A percentile compares a stretch with the other conserved stretches of the same genome.
phyloP scores from a whole-genome alignment of 805 yeast species.

The Metschnikowia drakensbergensis region DNA sequence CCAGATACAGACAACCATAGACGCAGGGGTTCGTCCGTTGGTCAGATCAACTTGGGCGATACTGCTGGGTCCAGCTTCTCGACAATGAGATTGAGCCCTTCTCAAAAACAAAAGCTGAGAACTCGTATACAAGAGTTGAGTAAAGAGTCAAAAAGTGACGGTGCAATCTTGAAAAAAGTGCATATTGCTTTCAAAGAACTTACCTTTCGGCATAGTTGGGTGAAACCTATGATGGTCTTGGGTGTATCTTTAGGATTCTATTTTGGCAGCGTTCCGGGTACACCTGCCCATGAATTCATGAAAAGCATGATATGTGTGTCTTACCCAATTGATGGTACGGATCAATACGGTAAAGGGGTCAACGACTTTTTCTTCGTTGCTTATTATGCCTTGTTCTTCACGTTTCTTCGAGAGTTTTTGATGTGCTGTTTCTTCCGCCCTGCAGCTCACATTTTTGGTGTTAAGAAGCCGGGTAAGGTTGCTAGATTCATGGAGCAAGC shows the following conservation, averaged over 20 bases:
- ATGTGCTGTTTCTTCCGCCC: conserved; percentile 84
- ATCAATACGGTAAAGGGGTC: conserved; percentile 81
- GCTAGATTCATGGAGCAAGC: conserved; percentile 91
- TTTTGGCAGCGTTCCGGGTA: conserved; percentile 53
- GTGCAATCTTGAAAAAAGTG: conserved; percentile 53
- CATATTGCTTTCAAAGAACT: conserved; percentile 58
- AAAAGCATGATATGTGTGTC: conserved; percentile 63
- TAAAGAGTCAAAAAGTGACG: conserved; percentile 35
- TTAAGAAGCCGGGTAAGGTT: conserved; percentile 52
- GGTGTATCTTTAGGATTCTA: conserved; percentile 40
- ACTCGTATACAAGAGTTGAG: conserved; percentile 32
- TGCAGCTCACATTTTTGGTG: conserved; percentile 51
- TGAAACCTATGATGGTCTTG: conserved; percentile 56
- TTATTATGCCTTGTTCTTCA: conserved; percentile 80
- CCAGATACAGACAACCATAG: conserved; percentile 19
- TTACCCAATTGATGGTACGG: conserved; percentile 57
- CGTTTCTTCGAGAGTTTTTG: conserved; percentile 83
- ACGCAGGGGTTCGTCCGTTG: conserved; percentile 66
- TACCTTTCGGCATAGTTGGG: conserved; percentile 64
- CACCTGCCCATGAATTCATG: conserved; percentile 53
- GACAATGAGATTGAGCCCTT: conserved; percentile 54
- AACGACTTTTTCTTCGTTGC: conserved; percentile 77
- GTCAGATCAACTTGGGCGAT: conserved; percentile 73
- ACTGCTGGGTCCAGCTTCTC: conserved; percentile 61
- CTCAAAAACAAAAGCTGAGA: conserved; percentile 32